A percentile compares a stretch with the other conserved stretches of the same genome.
These are phyloP conservation scores for Filosporella fistucella DNA, from an alignment of 495 filamentous ascomycete genomes.

Conservation along the genomic window DNA sequence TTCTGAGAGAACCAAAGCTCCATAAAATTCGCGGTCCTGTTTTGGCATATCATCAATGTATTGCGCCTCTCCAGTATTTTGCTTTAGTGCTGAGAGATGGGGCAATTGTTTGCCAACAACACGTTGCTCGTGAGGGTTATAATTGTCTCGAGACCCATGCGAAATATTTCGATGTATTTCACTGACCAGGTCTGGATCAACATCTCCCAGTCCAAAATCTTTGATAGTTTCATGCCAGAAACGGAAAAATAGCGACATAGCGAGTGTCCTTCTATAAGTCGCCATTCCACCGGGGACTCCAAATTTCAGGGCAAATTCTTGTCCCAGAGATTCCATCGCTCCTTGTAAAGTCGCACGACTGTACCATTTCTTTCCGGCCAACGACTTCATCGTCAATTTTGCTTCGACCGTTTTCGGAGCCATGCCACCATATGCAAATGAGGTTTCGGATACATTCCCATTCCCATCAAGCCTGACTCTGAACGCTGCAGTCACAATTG, in stretches of 20 bases:
- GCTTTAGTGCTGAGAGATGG: slow-evolving; percentile 35
- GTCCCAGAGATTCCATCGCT: slow-evolving; percentile 62
- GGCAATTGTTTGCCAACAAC: slow-evolving; percentile 38
- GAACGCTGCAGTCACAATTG: slow-evolving; percentile 70
- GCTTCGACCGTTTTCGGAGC: slow-evolving; percentile 67
- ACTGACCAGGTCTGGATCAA: slow-evolving; percentile 44
- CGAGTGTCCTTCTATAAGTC: slow-evolving; percentile 68
- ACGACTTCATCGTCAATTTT: slow-evolving; percentile 54
- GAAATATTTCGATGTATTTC: slow-evolving; percentile 62
- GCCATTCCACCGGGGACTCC: slow-evolving; percentile 79
- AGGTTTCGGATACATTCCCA: slow-evolving; percentile 51
- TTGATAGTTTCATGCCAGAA: slow-evolving; percentile 64
- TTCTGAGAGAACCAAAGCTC: slow-evolving; percentile 31
- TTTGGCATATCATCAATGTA: slow-evolving; percentile 37
- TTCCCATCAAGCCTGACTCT: slow-evolving; percentile 52
- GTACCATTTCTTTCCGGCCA: slow-evolving; percentile 63
- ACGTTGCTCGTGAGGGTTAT: slow-evolving; percentile 35
- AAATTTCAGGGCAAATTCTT: slow-evolving; percentile 68
- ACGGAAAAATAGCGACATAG: slow-evolving; percentile 66
- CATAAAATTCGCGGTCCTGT: slow-evolving; percentile 31
- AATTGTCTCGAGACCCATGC: slow-evolving; percentile 46
- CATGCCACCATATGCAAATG: slow-evolving; percentile 72
- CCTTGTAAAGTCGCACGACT: slow-evolving; percentile 60
- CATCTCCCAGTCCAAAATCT: slow-evolving; percentile 34
- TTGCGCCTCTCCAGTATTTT: slow-evolving; percentile 37